Conservation (phyloP, 2,329 filamentous ascomycete genomes). For the Botrytis aclada region DNA sequence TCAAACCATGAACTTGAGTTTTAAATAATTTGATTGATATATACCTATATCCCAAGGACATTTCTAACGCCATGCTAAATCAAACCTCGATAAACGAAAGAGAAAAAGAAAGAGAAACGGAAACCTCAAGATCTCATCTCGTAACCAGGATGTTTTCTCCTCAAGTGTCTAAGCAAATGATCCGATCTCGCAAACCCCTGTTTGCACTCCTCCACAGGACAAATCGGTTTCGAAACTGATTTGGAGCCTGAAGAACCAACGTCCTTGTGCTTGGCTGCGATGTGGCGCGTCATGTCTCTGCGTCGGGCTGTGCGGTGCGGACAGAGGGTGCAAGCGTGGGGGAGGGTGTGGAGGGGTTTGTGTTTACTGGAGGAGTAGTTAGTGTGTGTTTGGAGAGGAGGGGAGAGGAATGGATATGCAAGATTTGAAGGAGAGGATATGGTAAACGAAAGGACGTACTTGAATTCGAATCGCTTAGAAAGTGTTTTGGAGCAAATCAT, state of each 20-base stretch:
- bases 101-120: not conserved
- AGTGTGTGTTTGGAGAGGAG: not conserved
- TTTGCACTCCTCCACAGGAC: not conserved
- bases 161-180: constrained; percentile 11
- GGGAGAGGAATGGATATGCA: not conserved
- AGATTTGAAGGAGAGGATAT: not conserved
- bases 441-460: not conserved
- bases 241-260: not conserved
- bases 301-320: constrained; percentile 12
- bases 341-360: not conserved
- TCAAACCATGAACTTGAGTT: not conserved
- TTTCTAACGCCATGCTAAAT: not conserved
- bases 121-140: constrained; percentile 3
- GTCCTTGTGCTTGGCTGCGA: constrained; percentile 2
- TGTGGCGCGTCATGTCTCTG: constrained; percentile 12
- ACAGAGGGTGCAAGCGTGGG: not conserved
- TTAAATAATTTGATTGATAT: not conserved
- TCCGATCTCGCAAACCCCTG: constrained; percentile 5
- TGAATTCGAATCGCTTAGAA: constrained; percentile 10
- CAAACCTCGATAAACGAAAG: not conserved
- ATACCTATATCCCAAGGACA: not conserved
- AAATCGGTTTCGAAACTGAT: not conserved
- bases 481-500: constrained; percentile 7
- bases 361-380: not conserved
- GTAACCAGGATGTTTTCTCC: not conserved